phyloP scores from a whole-genome alignment of 1,284 basidiomycete species.

The Microbotryum lychnidis-dioicae region DNA sequence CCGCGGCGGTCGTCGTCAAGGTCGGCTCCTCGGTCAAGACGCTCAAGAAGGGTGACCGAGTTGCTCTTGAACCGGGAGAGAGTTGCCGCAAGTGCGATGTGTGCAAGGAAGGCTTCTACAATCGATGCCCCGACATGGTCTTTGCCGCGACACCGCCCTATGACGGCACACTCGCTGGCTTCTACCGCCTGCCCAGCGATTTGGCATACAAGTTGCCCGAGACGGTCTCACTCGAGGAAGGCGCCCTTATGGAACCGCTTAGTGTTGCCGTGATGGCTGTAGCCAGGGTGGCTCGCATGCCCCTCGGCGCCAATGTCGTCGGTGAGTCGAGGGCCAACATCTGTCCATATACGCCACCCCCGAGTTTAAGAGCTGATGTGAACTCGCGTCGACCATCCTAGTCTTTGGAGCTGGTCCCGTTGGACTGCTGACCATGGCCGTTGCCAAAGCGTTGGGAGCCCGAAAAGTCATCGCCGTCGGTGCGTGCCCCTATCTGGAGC shows the following conservation, averaged over 20 bases:
- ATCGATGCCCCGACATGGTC: constrained; percentile 64
- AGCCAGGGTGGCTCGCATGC: constrained; percentile 63
- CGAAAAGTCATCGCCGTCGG: constrained; percentile 68
- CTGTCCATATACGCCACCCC: constrained; percentile 40
- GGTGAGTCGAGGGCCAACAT: constrained; percentile 32
- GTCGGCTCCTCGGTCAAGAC: constrained; percentile 61
- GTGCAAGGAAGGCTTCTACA: constrained; percentile 49
- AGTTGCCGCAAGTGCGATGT: constrained; percentile 47
- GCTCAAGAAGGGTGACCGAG: constrained; percentile 72
- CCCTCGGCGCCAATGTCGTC: constrained; percentile 39
- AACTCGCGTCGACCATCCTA: not conserved
- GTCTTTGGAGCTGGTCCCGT: constrained; percentile 87
- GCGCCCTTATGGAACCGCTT: constrained; percentile 89
- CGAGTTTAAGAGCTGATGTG: not conserved
- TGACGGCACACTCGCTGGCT: constrained; percentile 77
- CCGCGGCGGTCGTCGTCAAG: constrained; percentile 48
- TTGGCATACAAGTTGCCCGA: constrained; percentile 62
- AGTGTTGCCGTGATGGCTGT: constrained; percentile 87
- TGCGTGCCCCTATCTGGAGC: constrained; percentile 3
- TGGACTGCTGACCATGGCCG: constrained; percentile 83
- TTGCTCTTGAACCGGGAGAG: constrained; percentile 55
- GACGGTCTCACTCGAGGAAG: constrained; percentile 67
- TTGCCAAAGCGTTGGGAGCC: constrained; percentile 61
- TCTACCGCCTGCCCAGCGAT: constrained; percentile 38
- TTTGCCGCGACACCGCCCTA: constrained; percentile 77